These are phyloP conservation scores for Lactuca saligna DNA, from an alignment of 129 eudicot genomes.

Conservation along the genomic window DNA sequence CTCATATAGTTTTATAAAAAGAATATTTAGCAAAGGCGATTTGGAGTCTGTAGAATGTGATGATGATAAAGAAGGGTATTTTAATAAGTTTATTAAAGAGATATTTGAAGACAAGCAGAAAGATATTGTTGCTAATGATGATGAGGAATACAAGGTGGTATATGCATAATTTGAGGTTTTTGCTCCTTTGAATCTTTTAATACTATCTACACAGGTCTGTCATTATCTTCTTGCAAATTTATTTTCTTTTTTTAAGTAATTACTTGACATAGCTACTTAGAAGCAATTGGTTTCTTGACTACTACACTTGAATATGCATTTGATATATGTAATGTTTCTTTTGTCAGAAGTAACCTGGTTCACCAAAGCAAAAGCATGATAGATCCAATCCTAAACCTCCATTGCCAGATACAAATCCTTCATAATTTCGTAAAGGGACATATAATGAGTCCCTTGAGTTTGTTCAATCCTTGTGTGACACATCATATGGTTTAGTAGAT, in stretches of 20 bases:
- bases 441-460: conserved; percentile 92
- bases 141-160: conserved; percentile 70
- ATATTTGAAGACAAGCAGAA: conserved; percentile 72
- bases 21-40: conserved; percentile 68
- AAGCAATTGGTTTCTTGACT: too few relatives aligned
- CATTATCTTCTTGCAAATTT: too few relatives aligned
- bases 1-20: conserved; percentile 71
- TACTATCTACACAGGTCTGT: background rate
- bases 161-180: conserved; percentile 21
- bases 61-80: conserved; percentile 88
- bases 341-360: conserved; percentile 74
- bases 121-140: conserved; percentile 50
- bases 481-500: conserved; percentile 94
- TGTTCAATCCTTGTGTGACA: conserved; percentile 87
- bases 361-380: conserved; percentile 61
- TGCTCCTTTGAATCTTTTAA: conserved; percentile 13
- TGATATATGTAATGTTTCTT: conserved; percentile 1
- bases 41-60: conserved; percentile 59
- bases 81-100: conserved; percentile 71
- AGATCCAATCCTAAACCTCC: conserved; percentile 81
- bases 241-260: too few relatives aligned
- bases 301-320: too few relatives aligned
- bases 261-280: too few relatives aligned
- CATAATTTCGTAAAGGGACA: conserved; percentile 93
- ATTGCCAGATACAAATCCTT: conserved; percentile 55